Evolutionary conservation across 2,329 filamentous ascomycete genomes (phyloP), one percentile per base, ranked within the genome.

Genomic region (Cladophialophora yegresii): DNA sequence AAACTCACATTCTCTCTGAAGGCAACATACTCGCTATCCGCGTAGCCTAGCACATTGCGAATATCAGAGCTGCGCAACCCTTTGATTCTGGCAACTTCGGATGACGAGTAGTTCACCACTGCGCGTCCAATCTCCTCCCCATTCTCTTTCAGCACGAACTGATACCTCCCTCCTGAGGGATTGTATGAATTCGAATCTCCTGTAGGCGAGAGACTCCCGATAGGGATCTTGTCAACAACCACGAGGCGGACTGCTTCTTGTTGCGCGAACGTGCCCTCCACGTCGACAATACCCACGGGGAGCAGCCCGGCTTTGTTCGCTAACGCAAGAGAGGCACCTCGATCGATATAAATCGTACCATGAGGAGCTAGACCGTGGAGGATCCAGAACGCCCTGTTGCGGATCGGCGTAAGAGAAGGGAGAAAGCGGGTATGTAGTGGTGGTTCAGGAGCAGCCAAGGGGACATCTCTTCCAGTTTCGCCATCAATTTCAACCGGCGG

Each of bases 361-460:
- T 96, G 93, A 0, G 95, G 92, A 26, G 89, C 88, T 10, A 97
- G 86, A 9, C 93, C 95, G 77, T 99, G 92, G 0, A 98, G 84
- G 55, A 99, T 88, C 95, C 95, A 99, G 83, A 99, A 98, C 75
- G 95, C 92, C 67, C 93, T 89, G 75, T 97, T 95, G 62, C 92
- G 88, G 65, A 98, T 95, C 0, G 93, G 93, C 28, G 90, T 87
- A 0, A 85, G 81, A 9, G 92, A 92, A 0, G 93, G 92, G 12
- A 96, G 83, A 82, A 99, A 99, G 63, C 95, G 89, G 2, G 95
- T 99, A 77, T 99, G 95, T 4, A 96, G 81, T 1, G 93, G 89
- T 1, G 85, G 83, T 33, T 22, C 57, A 70, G 72, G 54, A 81
- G 70, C 58, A 77, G 73, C 60, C 80, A 64, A 1, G 73, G 4